phyloP scores from a whole-genome alignment of 208 protist species.

The Leptomonas seymouri region DNA sequence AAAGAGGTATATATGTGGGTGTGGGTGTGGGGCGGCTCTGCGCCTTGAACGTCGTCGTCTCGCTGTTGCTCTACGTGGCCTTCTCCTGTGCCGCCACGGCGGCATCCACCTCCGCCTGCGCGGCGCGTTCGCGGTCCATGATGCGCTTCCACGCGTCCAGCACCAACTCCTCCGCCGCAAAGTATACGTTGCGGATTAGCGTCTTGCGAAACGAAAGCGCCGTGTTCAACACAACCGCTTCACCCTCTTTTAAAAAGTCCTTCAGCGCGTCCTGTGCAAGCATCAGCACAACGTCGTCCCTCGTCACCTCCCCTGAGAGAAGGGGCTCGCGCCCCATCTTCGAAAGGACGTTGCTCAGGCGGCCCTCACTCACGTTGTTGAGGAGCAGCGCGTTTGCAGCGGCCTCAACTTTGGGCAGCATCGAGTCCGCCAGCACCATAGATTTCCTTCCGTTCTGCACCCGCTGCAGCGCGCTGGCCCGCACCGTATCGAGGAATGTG shows the following conservation, averaged over 20 bases:
- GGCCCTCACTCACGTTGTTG: constrained; percentile 85
- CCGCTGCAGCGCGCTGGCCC: constrained; percentile 65
- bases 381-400: constrained; percentile 80
- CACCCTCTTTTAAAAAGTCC: constrained; percentile 89
- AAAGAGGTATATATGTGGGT: no score
- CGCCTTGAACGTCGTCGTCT: no score
- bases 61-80: neutral
- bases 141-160: constrained; percentile 63
- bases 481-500: constrained; percentile 87
- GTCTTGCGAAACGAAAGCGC: constrained; percentile 77
- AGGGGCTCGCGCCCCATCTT: constrained; percentile 85
- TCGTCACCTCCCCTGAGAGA: constrained; percentile 55
- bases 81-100: constrained; percentile 19
- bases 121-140: constrained; percentile 36
- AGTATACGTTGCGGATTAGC: constrained; percentile 82
- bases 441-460: constrained; percentile 52
- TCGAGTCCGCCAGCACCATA: constrained; percentile 74
- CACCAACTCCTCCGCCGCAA: constrained; percentile 67
- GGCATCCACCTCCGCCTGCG: constrained; percentile 34
- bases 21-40: no score
- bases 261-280: constrained; percentile 90
- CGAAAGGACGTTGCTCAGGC: constrained; percentile 82
- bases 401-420: constrained; percentile 83
- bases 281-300: constrained; percentile 62
- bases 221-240: constrained; percentile 80